Percentiles rank a stretch among this genome's conserved stretches.
Conservation (phyloP, 371 early-diverging fungal genomes). For the Catenaria anguillulae region DNA sequence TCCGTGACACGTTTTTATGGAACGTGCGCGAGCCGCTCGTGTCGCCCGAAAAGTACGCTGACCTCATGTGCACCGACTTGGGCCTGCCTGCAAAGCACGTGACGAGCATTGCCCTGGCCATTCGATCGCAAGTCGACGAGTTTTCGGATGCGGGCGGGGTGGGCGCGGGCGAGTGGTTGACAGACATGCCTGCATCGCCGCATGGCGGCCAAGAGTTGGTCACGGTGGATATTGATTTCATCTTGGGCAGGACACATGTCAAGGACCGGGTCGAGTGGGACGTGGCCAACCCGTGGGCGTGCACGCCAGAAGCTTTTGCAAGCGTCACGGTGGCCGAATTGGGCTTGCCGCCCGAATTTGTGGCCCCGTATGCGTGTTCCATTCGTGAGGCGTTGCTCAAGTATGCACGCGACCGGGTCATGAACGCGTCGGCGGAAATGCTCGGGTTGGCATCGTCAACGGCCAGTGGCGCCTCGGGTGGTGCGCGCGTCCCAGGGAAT, state of each 20-base stretch:
- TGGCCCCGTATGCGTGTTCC: conserved; percentile 64
- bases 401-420: conserved; percentile 45
- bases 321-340: conserved; percentile 60
- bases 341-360: conserved; percentile 83
- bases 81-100: conserved; percentile 43
- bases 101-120: conserved; percentile 59
- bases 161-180: no score
- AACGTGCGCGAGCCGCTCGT: conserved; percentile 75
- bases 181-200: no score
- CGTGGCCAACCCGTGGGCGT: conserved; percentile 26
- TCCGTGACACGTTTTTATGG: conserved; percentile 85
- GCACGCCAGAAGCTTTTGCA: conserved; percentile 77
- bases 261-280: conserved; percentile 94
- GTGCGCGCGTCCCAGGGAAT: background rate
- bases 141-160: conserved; percentile 9
- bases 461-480: background rate
- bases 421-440: background rate
- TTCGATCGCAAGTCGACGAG: conserved; percentile 52
- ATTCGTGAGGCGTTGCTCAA: conserved; percentile 73
- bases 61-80: conserved; percentile 71
- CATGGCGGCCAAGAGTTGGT: no score
- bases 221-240: conserved; percentile 76
- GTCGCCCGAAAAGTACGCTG: conserved; percentile 84
- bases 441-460: background rate
- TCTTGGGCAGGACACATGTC: conserved; percentile 63